A percentile compares a stretch with the other conserved stretches of the same genome.
Evolutionary conservation across 2,329 filamentous ascomycete genomes (phyloP).

Genomic region (Hymenoscyphus scutula): DNA sequence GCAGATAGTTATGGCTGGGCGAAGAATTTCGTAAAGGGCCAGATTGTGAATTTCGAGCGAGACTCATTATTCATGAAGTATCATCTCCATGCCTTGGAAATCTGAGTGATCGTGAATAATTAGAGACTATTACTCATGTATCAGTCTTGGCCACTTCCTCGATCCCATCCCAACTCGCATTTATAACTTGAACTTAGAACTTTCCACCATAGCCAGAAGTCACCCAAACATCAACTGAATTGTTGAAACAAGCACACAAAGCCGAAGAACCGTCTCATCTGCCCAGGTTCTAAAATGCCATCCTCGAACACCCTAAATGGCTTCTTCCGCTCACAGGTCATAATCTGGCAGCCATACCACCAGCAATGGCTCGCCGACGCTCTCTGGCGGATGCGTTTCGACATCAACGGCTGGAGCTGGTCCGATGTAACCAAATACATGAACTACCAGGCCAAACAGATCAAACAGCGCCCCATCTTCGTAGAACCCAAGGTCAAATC

Average conservation of each 20-base stretch:
- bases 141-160: not conserved
- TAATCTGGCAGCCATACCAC: not conserved
- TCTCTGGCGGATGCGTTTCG: not conserved
- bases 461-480: not conserved
- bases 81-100: not conserved
- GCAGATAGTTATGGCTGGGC: no score
- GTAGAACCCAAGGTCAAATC: not conserved
- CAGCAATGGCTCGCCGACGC: not conserved
- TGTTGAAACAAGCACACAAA: not conserved
- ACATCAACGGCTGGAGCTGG: not conserved
- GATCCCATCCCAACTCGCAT: not conserved
- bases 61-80: not conserved
- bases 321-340: not conserved
- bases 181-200: not conserved
- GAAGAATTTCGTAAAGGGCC: no score
- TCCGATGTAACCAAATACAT: not conserved
- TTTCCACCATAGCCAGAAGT: not conserved
- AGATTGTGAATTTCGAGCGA: no score
- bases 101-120: not conserved
- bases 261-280: not conserved
- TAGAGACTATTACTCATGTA: not conserved
- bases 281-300: not conserved
- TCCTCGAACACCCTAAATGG: no score
- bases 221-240: no score
- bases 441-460: not conserved